Conservation (phyloP, 2,329 filamentous ascomycete genomes). For the Fusarium continuum region DNA sequence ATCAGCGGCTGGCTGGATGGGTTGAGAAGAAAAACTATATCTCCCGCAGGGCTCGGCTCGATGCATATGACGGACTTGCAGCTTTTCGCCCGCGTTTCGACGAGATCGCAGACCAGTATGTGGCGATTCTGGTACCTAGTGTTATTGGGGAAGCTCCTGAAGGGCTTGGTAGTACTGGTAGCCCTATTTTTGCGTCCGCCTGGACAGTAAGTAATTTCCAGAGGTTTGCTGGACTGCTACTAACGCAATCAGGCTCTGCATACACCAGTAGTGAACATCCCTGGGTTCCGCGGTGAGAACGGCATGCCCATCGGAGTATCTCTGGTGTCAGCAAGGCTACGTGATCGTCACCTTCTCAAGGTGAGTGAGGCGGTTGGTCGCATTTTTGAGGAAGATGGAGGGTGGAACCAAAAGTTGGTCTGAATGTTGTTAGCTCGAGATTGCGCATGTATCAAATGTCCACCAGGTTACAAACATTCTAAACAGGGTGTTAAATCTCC, state of each 20-base stretch:
- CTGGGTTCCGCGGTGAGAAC: constrained; percentile 64
- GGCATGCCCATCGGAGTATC: constrained; percentile 67
- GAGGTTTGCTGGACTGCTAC: constrained; percentile 38
- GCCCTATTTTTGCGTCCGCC: constrained; percentile 58
- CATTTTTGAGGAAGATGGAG: constrained; percentile 46
- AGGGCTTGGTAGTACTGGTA: constrained; percentile 63
- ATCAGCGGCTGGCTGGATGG: constrained; percentile 55
- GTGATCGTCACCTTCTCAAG: constrained; percentile 55
- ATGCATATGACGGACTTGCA: constrained; percentile 63
- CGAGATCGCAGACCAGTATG: constrained; percentile 59
- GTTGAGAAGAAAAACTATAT: constrained; percentile 59
- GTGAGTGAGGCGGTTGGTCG: constrained; percentile 50
- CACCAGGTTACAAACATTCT: too few relatives aligned
- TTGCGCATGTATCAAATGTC: too few relatives aligned
- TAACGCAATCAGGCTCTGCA: constrained; percentile 56
- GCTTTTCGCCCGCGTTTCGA: constrained; percentile 64
- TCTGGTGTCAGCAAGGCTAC: constrained; percentile 57
- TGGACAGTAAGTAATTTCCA: constrained; percentile 60
- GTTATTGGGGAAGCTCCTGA: constrained; percentile 67
- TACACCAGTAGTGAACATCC: constrained; percentile 68
- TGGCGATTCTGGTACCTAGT: constrained; percentile 66
- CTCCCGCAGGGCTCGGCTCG: constrained; percentile 58
- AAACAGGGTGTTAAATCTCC: too few relatives aligned
- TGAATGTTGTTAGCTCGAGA: too few relatives aligned
- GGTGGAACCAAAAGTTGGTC: constrained; percentile 15